Percentiles rank a stretch among this genome's conserved stretches.
Evolutionary conservation across 164 flowering plant genomes (phyloP).

Genomic region (Amborella trichopoda): DNA sequence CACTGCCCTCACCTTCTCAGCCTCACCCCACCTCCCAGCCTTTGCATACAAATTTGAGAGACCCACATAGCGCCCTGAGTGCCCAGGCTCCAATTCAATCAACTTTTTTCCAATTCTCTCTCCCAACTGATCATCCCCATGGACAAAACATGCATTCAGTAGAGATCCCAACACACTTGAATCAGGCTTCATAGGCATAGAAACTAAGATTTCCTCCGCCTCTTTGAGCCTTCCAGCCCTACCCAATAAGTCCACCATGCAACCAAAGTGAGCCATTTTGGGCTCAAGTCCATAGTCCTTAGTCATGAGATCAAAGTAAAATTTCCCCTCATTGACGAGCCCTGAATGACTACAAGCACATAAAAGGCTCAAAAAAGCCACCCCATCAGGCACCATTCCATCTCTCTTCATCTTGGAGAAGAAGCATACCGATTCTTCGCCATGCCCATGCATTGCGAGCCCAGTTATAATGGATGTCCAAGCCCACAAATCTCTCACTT

Average conservation of each 20-base stretch:
- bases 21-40: constrained; percentile 45
- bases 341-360: constrained; percentile 71
- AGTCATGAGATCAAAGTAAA: constrained; percentile 38
- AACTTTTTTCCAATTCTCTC: constrained; percentile 34
- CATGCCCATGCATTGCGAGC: constrained; percentile 70
- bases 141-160: constrained; percentile 62
- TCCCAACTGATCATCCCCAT: constrained; percentile 46
- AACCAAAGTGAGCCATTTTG: constrained; percentile 64
- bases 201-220: constrained; percentile 33
- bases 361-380: constrained; percentile 24
- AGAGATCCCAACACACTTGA: constrained; percentile 66
- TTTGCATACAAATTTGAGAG: constrained; percentile 52
- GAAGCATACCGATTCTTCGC: constrained; percentile 34
- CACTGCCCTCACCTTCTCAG: constrained; percentile 39
- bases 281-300: constrained; percentile 36
- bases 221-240: constrained; percentile 67
- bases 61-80: constrained; percentile 50
- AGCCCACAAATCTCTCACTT: constrained; percentile 31
- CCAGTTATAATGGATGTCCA: constrained; percentile 84
- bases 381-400: constrained; percentile 10
- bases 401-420: constrained; percentile 21
- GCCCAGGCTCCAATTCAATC: constrained; percentile 45
- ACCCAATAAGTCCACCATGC: constrained; percentile 62
- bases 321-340: constrained; percentile 40
- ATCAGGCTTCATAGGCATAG: constrained; percentile 70